A percentile compares a stretch with the other conserved stretches of the same genome.
Conservation (phyloP, 805 yeast genomes). For the Hanseniaspora nectarophila region DNA sequence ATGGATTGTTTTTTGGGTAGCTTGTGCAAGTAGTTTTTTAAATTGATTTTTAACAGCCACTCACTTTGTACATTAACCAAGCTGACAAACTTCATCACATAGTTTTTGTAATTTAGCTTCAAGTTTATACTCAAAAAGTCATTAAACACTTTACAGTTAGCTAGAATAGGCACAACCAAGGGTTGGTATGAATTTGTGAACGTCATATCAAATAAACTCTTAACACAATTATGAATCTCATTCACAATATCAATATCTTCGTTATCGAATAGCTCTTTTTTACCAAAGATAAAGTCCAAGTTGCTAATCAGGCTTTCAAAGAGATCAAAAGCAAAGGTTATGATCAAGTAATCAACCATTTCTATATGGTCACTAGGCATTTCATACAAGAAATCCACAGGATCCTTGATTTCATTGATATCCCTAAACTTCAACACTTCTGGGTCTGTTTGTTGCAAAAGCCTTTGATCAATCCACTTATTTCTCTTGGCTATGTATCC, state of each 20-base stretch:
- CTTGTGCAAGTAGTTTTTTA: conserved; percentile 11
- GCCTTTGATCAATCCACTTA: neutral
- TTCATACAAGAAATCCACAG: conserved; percentile 11
- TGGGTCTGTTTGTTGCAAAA: neutral
- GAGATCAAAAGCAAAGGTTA: conserved; percentile 44
- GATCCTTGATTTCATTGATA: neutral
- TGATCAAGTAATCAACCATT: conserved; percentile 39
- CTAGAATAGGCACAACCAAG: neutral
- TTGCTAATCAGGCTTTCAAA: conserved; percentile 36
- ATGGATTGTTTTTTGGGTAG: conserved; percentile 9
- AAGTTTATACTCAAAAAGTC: conserved; percentile 2
- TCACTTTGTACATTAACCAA: conserved; percentile 6
- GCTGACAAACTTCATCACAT: neutral
- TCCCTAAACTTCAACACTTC: neutral
- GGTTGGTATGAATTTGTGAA: conserved; percentile 15
- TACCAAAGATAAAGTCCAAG: conserved; percentile 16
- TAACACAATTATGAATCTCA: neutral
- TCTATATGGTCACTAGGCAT: conserved; percentile 34
- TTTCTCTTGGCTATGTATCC: neutral
- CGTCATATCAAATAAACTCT: neutral
- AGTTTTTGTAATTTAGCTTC: neutral
- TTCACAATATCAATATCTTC: neutral
- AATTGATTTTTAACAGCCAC: conserved; percentile 11
- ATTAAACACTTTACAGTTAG: neutral
- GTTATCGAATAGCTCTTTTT: neutral